A percentile compares a stretch with the other conserved stretches of the same genome.
Conservation (phyloP, 208 protist genomes). For the Trypanosoma avium region DNA sequence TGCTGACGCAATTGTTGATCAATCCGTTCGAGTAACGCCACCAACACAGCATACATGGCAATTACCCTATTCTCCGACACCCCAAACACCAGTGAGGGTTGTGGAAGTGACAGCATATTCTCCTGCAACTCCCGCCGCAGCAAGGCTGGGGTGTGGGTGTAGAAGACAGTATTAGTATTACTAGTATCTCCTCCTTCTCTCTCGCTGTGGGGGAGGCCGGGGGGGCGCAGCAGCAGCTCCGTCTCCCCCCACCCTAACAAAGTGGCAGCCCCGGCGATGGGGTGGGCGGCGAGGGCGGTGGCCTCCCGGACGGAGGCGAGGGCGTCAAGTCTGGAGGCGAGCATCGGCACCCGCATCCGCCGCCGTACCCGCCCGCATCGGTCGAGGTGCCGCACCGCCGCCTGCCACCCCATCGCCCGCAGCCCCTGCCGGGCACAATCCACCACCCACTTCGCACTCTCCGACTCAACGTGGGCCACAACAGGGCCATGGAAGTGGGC, state of each 20-base stretch:
- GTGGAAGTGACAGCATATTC: slow-evolving; percentile 50
- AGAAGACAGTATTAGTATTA: no score
- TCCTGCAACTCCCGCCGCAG: slow-evolving; percentile 61
- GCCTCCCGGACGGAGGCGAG: slow-evolving; percentile 69
- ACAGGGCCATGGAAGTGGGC: slow-evolving; percentile 48
- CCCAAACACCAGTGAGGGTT: slow-evolving; percentile 53
- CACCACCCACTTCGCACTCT: slow-evolving; percentile 46
- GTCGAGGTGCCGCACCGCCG: slow-evolving; percentile 58
- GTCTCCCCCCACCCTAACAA: slow-evolving; percentile 62
- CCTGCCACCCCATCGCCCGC: slow-evolving; percentile 41
- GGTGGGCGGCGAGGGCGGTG: slow-evolving; percentile 19
- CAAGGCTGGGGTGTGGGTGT: no score
- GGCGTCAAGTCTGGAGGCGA: slow-evolving; percentile 69
- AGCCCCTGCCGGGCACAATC: slow-evolving; percentile 35
- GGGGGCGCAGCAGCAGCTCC: slow-evolving; percentile 56
- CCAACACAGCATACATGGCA: slow-evolving; percentile 65
- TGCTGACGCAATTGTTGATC: slow-evolving; percentile 11
- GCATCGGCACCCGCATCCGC: slow-evolving; percentile 79
- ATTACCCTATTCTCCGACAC: slow-evolving; percentile 71
- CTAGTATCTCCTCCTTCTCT: no score
- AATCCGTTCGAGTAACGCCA: slow-evolving; percentile 68
- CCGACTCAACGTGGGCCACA: slow-evolving; percentile 47
- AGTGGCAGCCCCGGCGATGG: slow-evolving; percentile 27
- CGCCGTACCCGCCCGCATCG: slow-evolving; percentile 63
- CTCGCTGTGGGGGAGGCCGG: no score